These are phyloP conservation scores for Sutorius eximius DNA, from an alignment of 1,284 basidiomycete genomes.

Conservation along the genomic window DNA sequence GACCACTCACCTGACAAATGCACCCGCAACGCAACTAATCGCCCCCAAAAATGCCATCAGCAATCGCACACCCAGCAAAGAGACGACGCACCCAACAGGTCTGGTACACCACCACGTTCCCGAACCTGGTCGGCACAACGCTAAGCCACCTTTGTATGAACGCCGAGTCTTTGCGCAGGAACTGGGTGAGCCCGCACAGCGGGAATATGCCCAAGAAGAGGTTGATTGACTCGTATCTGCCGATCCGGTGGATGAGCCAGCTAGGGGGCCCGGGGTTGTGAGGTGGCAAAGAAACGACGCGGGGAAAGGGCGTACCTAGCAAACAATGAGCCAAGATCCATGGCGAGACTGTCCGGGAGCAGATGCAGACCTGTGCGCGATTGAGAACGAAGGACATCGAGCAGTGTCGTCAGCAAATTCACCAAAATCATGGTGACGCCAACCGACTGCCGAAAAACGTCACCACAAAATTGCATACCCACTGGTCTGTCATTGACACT, in stretches of 20 bases:
- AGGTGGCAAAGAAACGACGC: not conserved
- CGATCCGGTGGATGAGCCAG: slow-evolving; percentile 23
- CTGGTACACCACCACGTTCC: slow-evolving; percentile 23
- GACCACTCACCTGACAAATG: slow-evolving; percentile 19
- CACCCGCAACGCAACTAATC: slow-evolving; percentile 21
- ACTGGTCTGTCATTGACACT: no score
- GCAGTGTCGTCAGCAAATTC: no score
- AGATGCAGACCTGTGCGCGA: slow-evolving; percentile 17
- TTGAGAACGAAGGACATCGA: no score
- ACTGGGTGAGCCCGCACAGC: slow-evolving; percentile 20
- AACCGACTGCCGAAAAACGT: no score
- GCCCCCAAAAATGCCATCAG: not conserved
- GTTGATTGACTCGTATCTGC: slow-evolving; percentile 20
- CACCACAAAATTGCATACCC: no score
- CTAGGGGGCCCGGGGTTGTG: not conserved
- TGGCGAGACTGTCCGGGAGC: slow-evolving; percentile 19
- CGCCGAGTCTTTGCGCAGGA: slow-evolving; percentile 16
- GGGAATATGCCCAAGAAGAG: slow-evolving; percentile 23
- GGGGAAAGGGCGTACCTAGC: slow-evolving; percentile 3
- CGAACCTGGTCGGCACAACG: slow-evolving; percentile 23
- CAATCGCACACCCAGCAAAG: not conserved
- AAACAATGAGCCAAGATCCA: slow-evolving; percentile 23
- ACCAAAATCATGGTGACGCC: no score
- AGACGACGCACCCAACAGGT: slow-evolving; percentile 20
- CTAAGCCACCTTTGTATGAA: slow-evolving; percentile 23